Evolutionary conservation across 371 early-diverging fungal genomes (phyloP).

Genomic region (Amoeboaphelidium protococcarum): DNA sequence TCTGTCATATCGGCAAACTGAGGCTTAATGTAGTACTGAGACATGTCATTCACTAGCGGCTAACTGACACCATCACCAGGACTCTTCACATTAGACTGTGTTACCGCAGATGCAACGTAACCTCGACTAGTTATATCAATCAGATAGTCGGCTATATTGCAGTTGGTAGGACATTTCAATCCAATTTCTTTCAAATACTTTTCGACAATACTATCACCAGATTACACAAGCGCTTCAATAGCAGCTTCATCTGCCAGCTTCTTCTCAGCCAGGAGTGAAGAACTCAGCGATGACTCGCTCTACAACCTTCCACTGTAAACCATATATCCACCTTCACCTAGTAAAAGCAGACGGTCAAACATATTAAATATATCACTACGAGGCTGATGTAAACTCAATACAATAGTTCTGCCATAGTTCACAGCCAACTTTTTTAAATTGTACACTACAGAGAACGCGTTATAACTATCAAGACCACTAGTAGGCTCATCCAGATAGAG

Average conservation of each 20-base stretch:
- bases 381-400: conserved; percentile 89
- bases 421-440: conserved; percentile 52
- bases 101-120: not conserved
- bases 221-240: conserved; percentile 5
- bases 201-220: conserved; percentile 5
- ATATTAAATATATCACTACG: conserved; percentile 62
- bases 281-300: not conserved
- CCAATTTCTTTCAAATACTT: conserved; percentile 36
- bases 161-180: conserved; percentile 54
- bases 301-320: conserved; percentile 74
- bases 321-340: conserved; percentile 45
- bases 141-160: conserved; percentile 74
- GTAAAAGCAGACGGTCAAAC: conserved; percentile 61
- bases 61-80: not conserved
- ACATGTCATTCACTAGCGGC: no score
- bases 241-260: not conserved
- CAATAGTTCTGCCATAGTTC: conserved; percentile 52
- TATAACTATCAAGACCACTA: conserved; percentile 48
- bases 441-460: conserved; percentile 67
- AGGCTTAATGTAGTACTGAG: no score
- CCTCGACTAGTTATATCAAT: conserved; percentile 43
- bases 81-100: not conserved
- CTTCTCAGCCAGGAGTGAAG: not conserved
- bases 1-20: no score
- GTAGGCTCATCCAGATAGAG: conserved; percentile 35